Evolutionary conservation across 1,284 basidiomycete genomes (phyloP), one percentile per base, ranked within the genome.

Genomic region (Bondarzewia mesenterica): DNA sequence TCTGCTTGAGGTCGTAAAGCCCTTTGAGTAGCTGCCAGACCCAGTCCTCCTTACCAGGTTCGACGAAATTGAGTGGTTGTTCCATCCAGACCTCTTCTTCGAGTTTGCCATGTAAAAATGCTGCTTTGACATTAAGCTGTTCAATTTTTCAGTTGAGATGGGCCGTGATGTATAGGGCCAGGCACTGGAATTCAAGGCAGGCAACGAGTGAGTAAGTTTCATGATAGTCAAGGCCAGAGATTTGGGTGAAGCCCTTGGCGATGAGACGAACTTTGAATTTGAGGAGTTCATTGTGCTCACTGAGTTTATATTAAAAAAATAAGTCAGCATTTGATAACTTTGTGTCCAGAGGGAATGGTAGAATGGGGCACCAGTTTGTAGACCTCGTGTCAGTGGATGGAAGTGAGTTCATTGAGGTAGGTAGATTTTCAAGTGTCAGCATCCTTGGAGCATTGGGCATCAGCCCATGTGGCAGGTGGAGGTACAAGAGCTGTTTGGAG

Each of bases 231-330:
- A 70, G 41, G 1, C 72, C 67, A 2, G 58, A 51, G 2, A 58
- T 47, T 50, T 75, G 72, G 0, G 55, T 51, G 57, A 66, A 72
- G 4, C 71, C 72, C 35, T 64, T 58, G 0, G 64, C 69, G 1
- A 68, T 62, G 5, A 72, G 59, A 3, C 65, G 48, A 0, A 65
- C 69, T 49, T 73, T 73, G 54, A 59, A 58, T 32, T 60, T 57
- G 10, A 51, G 47, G 21, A 65, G 39, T 1, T 54, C 39, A 3
- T 63, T 62, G 18, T 55, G 23, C 12, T 54, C 50, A 44, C 68
- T 56, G 7, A 47, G 47, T 50, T 73, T 72, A 18, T n/a, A 38
- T 49, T 14, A 58, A 70, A 7, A 40, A 40, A 20, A 65, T 57
- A 1, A 65, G 58, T 10, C 59, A 57, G 47, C 62, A 65, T 44